Evolutionary conservation across 2,329 filamentous ascomycete species (phyloP).

Genomic region (Aureobasidium sp.): DNA sequence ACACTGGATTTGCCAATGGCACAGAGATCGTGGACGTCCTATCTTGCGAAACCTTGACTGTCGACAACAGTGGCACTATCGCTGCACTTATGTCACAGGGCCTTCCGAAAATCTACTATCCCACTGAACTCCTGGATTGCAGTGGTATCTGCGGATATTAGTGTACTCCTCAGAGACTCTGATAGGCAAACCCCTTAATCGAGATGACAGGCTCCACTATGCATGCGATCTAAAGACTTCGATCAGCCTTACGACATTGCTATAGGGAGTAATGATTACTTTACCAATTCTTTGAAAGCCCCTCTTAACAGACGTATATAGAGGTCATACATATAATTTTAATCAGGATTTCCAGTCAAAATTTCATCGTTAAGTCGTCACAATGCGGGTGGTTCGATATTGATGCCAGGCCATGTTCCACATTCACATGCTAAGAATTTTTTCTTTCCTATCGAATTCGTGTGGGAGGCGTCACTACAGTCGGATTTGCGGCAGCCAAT

Average conservation of each 20-base stretch:
- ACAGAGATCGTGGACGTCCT: constrained; percentile 34
- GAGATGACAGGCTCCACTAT: neutral
- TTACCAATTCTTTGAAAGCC: neutral
- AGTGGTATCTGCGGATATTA: constrained; percentile 21
- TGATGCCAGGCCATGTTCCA: neutral
- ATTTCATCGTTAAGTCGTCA: neutral
- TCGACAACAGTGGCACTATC: constrained; percentile 25
- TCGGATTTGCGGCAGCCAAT: neutral
- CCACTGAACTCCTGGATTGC: constrained; percentile 18
- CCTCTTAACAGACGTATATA: constrained; percentile 6
- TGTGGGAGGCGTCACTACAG: neutral
- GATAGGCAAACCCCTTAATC: neutral
- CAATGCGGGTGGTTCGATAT: neutral
- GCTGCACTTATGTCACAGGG: constrained; percentile 32
- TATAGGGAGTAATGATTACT: no score
- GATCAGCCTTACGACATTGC: neutral
- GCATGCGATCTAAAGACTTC: neutral
- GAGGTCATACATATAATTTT: constrained; percentile 1
- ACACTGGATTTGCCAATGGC: constrained; percentile 25
- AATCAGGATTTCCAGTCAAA: neutral
- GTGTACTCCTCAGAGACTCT: neutral
- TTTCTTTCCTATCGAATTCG: neutral
- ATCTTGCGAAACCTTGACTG: constrained; percentile 28
- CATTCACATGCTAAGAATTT: constrained; percentile 5
- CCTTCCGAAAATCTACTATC: constrained; percentile 32